Evolutionary conservation across 495 filamentous ascomycete genomes (phyloP).

Genomic region (Neurospora sp.): DNA sequence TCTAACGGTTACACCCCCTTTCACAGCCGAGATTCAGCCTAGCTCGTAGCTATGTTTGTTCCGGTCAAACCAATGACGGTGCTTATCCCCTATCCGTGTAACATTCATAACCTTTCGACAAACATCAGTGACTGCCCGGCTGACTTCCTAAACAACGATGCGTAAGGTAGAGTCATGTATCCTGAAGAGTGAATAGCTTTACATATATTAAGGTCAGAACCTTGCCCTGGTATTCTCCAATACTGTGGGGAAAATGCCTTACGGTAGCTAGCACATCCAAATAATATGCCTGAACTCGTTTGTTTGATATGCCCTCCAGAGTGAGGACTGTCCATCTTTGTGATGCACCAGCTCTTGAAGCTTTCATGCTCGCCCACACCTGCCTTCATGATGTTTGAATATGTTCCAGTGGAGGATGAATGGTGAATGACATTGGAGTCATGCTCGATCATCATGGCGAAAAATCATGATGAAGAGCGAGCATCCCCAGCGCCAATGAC

Average conservation of each 20-base stretch:
- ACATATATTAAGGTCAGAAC: not conserved
- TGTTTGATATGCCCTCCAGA: not conserved
- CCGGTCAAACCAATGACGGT: not conserved
- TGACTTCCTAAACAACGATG: too few relatives aligned
- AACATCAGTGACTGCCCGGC: too few relatives aligned
- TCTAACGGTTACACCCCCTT: not conserved
- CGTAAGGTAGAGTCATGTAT: too few relatives aligned
- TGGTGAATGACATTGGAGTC: not conserved
- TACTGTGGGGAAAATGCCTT: not conserved
- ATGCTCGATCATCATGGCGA: not conserved
- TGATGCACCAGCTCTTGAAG: not conserved
- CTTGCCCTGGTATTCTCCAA: not conserved
- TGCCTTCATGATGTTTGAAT: not conserved
- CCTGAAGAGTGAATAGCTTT: not conserved
- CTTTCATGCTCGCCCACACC: not conserved
- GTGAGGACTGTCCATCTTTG: fast-evolving
- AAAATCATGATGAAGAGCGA: not conserved
- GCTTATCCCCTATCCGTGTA: not conserved
- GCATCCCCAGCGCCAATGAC: not conserved
- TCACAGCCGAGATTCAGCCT: not conserved
- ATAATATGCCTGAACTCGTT: not conserved
- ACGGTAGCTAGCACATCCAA: not conserved
- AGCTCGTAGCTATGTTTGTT: not conserved
- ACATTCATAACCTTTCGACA: too few relatives aligned
- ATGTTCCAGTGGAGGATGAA: not conserved